Evolutionary conservation across 257 asterid genomes (phyloP), one percentile per base, ranked within the genome.

Genomic region (Schizonepeta tenuifolia): DNA sequence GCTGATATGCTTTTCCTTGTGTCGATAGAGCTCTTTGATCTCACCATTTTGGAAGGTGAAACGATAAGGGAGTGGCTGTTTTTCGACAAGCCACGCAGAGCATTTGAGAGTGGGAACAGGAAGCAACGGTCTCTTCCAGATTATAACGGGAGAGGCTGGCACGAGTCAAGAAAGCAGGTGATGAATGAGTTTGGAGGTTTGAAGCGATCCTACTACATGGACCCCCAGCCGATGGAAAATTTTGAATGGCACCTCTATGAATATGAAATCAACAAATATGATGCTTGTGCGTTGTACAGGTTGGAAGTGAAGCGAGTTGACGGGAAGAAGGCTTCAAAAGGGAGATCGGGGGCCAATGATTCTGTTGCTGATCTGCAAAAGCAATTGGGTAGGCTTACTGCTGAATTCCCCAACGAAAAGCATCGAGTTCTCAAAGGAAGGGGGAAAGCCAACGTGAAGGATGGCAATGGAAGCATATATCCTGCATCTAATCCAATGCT

Each of bases 151-250:
- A 87, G 98, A 64, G 98, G 98, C 26, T 93, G 98, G 98, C 98
- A 93, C 15, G 98, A 93, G 80, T 94, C 97, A 17, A 88, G 98
- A 85, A 95, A 91, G 64, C 96, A 91, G 80, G 89, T 87, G 77
- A 80, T 87, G 88, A 86, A 88, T 50, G 97, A 94, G 47, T 84
- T 70, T 36, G 93, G 90, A 76, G 98, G 98, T 58, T 66, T 88
- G 82, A 93, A 91, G 80, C 84, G 97, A 86, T 93, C 99, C 50
- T 94, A 94, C 78, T 94, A 94, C 79, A 94, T 94, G 99, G 99
- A 94, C 79, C 99, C 99, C 14, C 99, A 94, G 70, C 99, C 99
- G 1, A 74, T 78, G 89, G 89, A 88, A 68, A 87, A 60, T 59
- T 80, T 85, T 9, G 97, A 94, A 73, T 95, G 99, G 98, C 97